Conservation (phyloP, 768 basidiomycete species). For the Hericium coralloides region DNA sequence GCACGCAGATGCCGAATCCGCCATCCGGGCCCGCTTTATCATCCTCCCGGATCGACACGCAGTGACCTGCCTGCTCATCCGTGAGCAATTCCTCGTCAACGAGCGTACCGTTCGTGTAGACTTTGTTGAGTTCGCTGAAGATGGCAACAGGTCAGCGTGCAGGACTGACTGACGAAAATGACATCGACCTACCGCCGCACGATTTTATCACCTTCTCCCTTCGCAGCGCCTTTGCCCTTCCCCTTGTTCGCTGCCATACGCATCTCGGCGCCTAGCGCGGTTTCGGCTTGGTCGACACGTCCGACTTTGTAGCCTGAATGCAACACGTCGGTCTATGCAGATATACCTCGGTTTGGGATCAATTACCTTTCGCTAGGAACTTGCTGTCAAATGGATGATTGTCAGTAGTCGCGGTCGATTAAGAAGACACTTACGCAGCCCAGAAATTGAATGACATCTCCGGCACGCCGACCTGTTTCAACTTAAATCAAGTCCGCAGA, state of each 20-base stretch:
- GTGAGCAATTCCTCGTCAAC: conserved; percentile 83
- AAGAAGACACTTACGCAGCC: conserved; percentile 57
- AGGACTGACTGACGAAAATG: neutral
- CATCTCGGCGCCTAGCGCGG: conserved; percentile 96
- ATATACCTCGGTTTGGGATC: neutral
- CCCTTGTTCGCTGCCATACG: conserved; percentile 68
- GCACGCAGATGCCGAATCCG: conserved; percentile 79
- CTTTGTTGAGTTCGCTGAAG: conserved; percentile 80
- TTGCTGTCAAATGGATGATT: conserved; percentile 36
- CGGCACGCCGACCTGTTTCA: conserved; percentile 85
- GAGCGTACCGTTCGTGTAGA: conserved; percentile 93
- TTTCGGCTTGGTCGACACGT: conserved; percentile 94
- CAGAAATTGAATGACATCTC: conserved; percentile 90
- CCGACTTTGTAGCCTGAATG: conserved; percentile 83
- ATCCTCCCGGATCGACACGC: conserved; percentile 76
- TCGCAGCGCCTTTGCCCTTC: conserved; percentile 32
- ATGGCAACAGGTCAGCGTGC: too few relatives aligned
- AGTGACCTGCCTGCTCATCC: conserved; percentile 94
- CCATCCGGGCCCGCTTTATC: conserved; percentile 29
- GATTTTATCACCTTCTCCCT: conserved; percentile 74
- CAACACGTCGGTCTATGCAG: neutral
- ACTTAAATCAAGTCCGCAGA: too few relatives aligned
- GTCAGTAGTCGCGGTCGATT: neutral
- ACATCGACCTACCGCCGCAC: conserved; percentile 53
- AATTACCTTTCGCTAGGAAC: conserved; percentile 68